Evolutionary conservation across 2,329 filamentous ascomycete genomes (phyloP).

Genomic region (Cercospora sp.): DNA sequence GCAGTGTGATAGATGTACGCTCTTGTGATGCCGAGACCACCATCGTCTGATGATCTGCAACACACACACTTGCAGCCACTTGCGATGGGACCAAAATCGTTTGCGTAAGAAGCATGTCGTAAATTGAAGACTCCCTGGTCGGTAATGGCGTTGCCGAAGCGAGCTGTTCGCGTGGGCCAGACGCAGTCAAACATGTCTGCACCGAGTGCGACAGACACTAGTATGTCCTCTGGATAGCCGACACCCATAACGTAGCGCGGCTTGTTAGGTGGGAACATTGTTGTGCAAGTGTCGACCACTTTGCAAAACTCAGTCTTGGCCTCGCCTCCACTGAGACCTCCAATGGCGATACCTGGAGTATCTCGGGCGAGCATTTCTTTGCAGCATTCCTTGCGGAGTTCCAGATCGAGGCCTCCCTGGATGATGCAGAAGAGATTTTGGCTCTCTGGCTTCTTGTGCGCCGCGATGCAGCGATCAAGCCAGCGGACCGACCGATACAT

Average conservation of each 20-base stretch:
- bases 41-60: slow-evolving; percentile 65
- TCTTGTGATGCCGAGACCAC: slow-evolving; percentile 76
- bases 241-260: slow-evolving; percentile 99
- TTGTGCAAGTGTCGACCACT: slow-evolving; percentile 80
- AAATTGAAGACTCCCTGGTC: slow-evolving; percentile 79
- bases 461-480: slow-evolving; percentile 91
- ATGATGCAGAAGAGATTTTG: slow-evolving; percentile 99
- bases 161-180: slow-evolving; percentile 93
- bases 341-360: slow-evolving; percentile 95
- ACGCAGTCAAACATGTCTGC: slow-evolving; percentile 99
- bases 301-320: slow-evolving; percentile 90
- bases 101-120: slow-evolving; percentile 70
- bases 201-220: slow-evolving; percentile 89
- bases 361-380: slow-evolving; percentile 82
- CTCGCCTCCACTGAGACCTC: slow-evolving; percentile 90
- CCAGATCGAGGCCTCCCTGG: slow-evolving; percentile 87
- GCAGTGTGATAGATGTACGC: slow-evolving; percentile 91
- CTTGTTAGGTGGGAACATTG: slow-evolving; percentile 80
- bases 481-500: slow-evolving; percentile 94
- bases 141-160: slow-evolving; percentile 94
- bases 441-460: slow-evolving; percentile 75
- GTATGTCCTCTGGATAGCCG: slow-evolving; percentile 89
- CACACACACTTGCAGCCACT: slow-evolving; percentile 76
- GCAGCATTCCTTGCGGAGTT: slow-evolving; percentile 81
- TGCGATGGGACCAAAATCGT: slow-evolving; percentile 82